These are phyloP conservation scores for Rutstroemia sydowiana DNA, from an alignment of 2,329 filamentous ascomycete species.

Conservation along the genomic window DNA sequence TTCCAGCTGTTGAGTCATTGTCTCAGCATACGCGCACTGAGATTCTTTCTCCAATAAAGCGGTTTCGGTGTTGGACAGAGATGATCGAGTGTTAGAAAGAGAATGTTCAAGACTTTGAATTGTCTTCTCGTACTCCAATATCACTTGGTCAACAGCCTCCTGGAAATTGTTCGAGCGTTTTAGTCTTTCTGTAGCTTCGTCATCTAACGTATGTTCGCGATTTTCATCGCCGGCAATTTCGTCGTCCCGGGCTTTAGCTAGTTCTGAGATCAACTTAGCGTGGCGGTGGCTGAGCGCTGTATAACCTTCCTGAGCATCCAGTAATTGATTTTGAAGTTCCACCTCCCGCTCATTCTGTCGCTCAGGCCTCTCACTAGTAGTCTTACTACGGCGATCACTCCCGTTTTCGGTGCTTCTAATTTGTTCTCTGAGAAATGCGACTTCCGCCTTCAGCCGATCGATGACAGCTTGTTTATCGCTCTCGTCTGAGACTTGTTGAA, in stretches of 20 bases:
- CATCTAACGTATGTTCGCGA: conserved; percentile 57
- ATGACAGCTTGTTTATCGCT: conserved; percentile 91
- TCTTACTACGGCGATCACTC: conserved; percentile 44
- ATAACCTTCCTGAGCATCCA: conserved; percentile 94
- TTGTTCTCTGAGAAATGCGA: conserved; percentile 88
- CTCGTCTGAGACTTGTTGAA: conserved; percentile 83
- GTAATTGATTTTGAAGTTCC: conserved; percentile 86
- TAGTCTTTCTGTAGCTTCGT: conserved; percentile 76
- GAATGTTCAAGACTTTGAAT: conserved; percentile 91
- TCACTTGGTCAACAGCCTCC: conserved; percentile 90
- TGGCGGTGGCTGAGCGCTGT: conserved; percentile 84
- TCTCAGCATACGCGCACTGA: conserved; percentile 87
- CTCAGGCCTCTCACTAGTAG: conserved; percentile 61
- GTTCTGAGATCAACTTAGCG: conserved; percentile 89
- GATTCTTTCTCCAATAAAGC: conserved; percentile 86
- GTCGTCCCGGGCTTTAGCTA: conserved; percentile 75
- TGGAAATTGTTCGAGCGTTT: conserved; percentile 95
- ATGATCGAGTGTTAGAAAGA: conserved; percentile 77
- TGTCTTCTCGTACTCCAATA: conserved; percentile 97
- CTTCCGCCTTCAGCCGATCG: conserved; percentile 86
- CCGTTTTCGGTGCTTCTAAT: conserved; percentile 76
- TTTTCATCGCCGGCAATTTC: conserved; percentile 53
- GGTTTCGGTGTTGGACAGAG: conserved; percentile 78
- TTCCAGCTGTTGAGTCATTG: conserved; percentile 84
- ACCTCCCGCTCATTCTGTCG: conserved; percentile 77